Conservation (phyloP, 371 early-diverging fungal genomes). For the Parasitella parasitica region DNA sequence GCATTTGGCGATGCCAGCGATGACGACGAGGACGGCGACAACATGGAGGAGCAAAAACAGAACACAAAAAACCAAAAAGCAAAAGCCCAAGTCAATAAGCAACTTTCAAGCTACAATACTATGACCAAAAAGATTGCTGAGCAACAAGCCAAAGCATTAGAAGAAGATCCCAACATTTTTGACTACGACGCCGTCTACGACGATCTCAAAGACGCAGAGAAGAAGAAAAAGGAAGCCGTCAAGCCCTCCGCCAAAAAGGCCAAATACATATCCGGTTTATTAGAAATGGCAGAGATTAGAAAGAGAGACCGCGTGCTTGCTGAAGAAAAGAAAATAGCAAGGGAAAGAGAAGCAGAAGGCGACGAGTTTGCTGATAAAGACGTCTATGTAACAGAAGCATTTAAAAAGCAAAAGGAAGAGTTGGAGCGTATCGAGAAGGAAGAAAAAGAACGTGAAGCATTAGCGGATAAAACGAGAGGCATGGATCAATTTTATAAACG, state of each 20-base stretch:
- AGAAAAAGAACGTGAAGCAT: slow-evolving; percentile 64
- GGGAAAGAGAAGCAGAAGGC: slow-evolving; percentile 66
- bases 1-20: slow-evolving; percentile 29
- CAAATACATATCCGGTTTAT: slow-evolving; percentile 75
- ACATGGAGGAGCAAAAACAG: slow-evolving; percentile 3
- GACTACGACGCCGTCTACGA: slow-evolving; percentile 94
- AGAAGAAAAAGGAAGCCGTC: slow-evolving; percentile 44
- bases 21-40: slow-evolving; percentile 19
- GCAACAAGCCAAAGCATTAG: slow-evolving; percentile 66
- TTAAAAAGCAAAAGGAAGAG: slow-evolving; percentile 80
- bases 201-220: slow-evolving; percentile 70
- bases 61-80: slow-evolving; percentile 11
- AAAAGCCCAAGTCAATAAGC: slow-evolving; percentile 37
- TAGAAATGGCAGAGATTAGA: slow-evolving; percentile 77
- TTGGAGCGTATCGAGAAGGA: slow-evolving; percentile 79
- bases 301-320: slow-evolving; percentile 82
- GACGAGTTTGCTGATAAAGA: slow-evolving; percentile 70
- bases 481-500: slow-evolving; percentile 49
- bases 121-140: slow-evolving; percentile 44
- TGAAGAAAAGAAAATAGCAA: slow-evolving; percentile 77
- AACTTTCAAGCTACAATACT: slow-evolving; percentile 24
- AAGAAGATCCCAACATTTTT: slow-evolving; percentile 81
- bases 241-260: slow-evolving; percentile 52
- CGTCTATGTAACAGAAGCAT: slow-evolving; percentile 84
- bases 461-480: slow-evolving; percentile 32